phyloP scores from a whole-genome alignment of 768 basidiomycete genomes.

The Leccinum rimulosum region DNA sequence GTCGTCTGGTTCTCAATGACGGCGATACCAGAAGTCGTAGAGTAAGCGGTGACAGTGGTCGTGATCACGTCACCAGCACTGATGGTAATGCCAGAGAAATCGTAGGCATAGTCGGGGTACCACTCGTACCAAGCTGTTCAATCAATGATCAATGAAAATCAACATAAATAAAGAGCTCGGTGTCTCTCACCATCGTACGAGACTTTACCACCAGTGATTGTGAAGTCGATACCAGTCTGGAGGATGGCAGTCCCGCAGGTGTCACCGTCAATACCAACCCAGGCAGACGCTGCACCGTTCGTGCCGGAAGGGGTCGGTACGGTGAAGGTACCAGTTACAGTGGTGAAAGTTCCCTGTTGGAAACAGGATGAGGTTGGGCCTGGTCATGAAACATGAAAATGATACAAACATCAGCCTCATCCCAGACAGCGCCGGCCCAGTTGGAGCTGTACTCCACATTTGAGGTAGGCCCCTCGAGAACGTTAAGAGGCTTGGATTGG shows the following conservation, averaged over 20 bases:
- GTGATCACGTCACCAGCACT: constrained; percentile 15
- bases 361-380: not conserved
- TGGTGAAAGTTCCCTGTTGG: constrained; percentile 12
- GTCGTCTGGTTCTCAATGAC: constrained; percentile 22
- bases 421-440: constrained; percentile 23
- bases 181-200: constrained; percentile 10
- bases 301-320: constrained; percentile 2
- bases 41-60: constrained; percentile 17
- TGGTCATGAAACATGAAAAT: not conserved
- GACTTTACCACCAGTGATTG: not conserved
- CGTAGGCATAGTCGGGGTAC: constrained; percentile 19
- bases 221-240: constrained; percentile 17
- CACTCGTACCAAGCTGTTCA: constrained; percentile 25
- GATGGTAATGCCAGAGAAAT: constrained; percentile 8
- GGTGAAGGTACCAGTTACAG: constrained; percentile 13
- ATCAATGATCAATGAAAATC: not conserved
- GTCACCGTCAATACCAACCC: constrained; percentile 20
- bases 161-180: not conserved
- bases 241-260: constrained; percentile 8
- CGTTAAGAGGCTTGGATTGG: constrained; percentile 12
- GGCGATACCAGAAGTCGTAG: constrained; percentile 18
- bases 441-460: constrained; percentile 16
- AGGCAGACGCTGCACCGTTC: constrained; percentile 5
- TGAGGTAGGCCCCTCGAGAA: not conserved
- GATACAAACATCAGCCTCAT: constrained; percentile 10